Evolutionary conservation across 352 stramenopile species (phyloP), one percentile per base, ranked within the genome.

Genomic region (Globisporangium barbulae): DNA sequence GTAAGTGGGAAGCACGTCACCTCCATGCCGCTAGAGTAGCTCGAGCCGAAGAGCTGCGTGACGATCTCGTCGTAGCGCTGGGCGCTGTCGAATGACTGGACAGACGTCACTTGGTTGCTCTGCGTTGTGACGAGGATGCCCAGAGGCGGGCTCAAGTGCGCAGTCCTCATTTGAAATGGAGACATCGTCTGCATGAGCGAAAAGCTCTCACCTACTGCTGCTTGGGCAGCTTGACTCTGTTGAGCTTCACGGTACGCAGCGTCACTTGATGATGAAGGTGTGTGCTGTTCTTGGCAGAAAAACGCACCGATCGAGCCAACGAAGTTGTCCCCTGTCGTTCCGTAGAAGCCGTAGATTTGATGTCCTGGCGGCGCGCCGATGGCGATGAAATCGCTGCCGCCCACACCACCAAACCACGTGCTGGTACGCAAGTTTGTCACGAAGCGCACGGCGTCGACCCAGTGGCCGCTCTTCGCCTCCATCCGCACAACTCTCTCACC

Each of bases 371-470:
- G 77, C 21, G 66, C 68, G n/a, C 68, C 69, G 54, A 87, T 64
- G 9, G 68, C 39, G 1, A 45, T 59, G 30, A 61, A 58, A 17
- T 75, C 61, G 0, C 35, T 47, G 1, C 79, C 77, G 33, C 72
- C 74, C 6, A 49, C 33, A 21, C 74, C 75, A 4, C 79, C 79
- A 65, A 83, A 85, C 77, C 76, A 85, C 22, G 76, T 68, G 55
- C 75, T 79, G 58, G 58, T 49, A 8, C 79, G 78, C 9, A 72
- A 22, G 31, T 71, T 89, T 10, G 79, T 86, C 17, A 68, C 64
- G 21, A 89, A 75, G 15, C 72, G 73, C 9, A 89, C 53, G 10
- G 73, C 69, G 30, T 89, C 79, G 30, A 89, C 66, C 76, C 79
- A 87, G 50, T 83, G 69, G 5, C 74, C 78, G 60, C 74, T 80